Evolutionary conservation across 352 stramenopile species (phyloP).

Genomic region (Phytopythium litorale): DNA sequence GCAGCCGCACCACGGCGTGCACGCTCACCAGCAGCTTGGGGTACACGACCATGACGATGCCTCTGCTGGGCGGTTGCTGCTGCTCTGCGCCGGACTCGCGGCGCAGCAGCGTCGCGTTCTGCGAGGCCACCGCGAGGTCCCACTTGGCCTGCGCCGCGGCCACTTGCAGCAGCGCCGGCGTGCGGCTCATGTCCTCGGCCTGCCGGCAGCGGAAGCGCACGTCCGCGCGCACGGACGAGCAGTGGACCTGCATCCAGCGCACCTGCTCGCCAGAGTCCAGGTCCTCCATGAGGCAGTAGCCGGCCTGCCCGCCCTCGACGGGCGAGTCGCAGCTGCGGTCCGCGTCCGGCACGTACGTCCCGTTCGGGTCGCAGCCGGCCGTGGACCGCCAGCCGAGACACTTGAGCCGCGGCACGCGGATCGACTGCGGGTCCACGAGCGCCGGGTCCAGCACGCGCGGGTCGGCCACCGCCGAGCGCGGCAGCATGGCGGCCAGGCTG

Average conservation of each 20-base stretch:
- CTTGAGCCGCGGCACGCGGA: slow-evolving; percentile 21
- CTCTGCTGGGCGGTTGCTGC: slow-evolving; percentile 1
- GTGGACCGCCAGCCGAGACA: slow-evolving; percentile 27
- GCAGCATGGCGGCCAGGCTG: neutral
- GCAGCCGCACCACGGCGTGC: slow-evolving; percentile 31
- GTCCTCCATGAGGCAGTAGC: slow-evolving; percentile 53
- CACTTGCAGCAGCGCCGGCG: slow-evolving; percentile 18
- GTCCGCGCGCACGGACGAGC: slow-evolving; percentile 24
- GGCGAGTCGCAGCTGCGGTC: slow-evolving; percentile 23
- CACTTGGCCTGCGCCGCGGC: slow-evolving; percentile 11
- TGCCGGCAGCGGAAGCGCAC: slow-evolving; percentile 35
- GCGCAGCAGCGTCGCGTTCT: slow-evolving; percentile 3
- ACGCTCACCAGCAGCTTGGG: slow-evolving; percentile 35
- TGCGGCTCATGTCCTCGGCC: slow-evolving; percentile 25
- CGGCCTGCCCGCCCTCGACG: slow-evolving; percentile 26
- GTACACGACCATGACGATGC: slow-evolving; percentile 56
- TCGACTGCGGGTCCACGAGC: slow-evolving; percentile 11
- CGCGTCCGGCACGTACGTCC: slow-evolving; percentile 10
- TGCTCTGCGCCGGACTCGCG: neutral
- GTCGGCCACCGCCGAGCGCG: neutral
- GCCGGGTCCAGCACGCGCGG: slow-evolving; percentile 1
- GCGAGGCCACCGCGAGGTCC: neutral
- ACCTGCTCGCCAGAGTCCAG: slow-evolving; percentile 25
- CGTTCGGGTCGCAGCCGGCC: slow-evolving; percentile 17
- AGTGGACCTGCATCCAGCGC: slow-evolving; percentile 32